Conservation (phyloP, 495 filamentous ascomycete species). For the Penicillium herquei region DNA sequence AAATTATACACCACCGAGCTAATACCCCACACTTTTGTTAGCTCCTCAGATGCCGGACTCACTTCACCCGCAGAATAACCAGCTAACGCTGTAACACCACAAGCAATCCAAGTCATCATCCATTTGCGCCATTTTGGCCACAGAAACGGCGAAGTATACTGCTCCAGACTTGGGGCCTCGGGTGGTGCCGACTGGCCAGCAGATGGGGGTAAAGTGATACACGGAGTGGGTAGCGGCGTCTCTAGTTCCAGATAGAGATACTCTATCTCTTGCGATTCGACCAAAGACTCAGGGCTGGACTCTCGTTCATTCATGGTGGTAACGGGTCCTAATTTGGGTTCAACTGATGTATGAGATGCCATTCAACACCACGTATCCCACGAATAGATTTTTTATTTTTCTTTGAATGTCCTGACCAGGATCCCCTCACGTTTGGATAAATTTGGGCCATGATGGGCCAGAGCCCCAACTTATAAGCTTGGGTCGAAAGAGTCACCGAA, state of each 20-base stretch:
- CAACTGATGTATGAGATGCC: background rate
- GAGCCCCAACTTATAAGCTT: background rate
- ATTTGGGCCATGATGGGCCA: conserved; percentile 2
- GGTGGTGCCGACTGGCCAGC: conserved; percentile 44
- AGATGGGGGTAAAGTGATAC: conserved; percentile 32
- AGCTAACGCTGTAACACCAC: conserved; percentile 70
- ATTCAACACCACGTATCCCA: background rate
- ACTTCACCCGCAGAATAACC: conserved; percentile 84
- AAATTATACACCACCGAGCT: conserved; percentile 63
- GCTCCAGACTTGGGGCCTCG: conserved; percentile 60
- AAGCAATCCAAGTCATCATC: conserved; percentile 72
- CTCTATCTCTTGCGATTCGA: conserved; percentile 46
- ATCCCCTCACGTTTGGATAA: conserved; percentile 5
- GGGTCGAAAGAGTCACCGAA: conserved; percentile 5
- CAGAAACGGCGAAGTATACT: conserved; percentile 67
- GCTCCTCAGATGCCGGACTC: conserved; percentile 60
- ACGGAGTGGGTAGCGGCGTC: conserved; percentile 61
- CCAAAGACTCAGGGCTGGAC: conserved; percentile 16
- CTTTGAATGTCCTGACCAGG: background rate
- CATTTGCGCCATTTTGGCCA: conserved; percentile 72
- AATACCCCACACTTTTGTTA: conserved; percentile 62
- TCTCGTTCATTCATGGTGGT: conserved; percentile 19
- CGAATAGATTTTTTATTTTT: too few relatives aligned
- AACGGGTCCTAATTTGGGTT: conserved; percentile 4
- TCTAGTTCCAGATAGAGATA: conserved; percentile 73